These are phyloP conservation scores for Zea mays DNA, from an alignment of 176 grass and related monocot species.

Conservation along the genomic window Zm-B73-REFERENCE-NAM-5.0 NC_050103.1:177506001-177506500, in stretches of 20 bases:
- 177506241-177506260: constrained; percentile 2
- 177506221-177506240: constrained; percentile 21
- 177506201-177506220: neutral
- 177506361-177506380: constrained; percentile 39
- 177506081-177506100: constrained; percentile 43
- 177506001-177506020: constrained; percentile 56
- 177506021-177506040: constrained; percentile 64
- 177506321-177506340: constrained; percentile 14
- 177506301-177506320: constrained; percentile 19
- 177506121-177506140: constrained; percentile 47
- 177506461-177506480: constrained; percentile 49
- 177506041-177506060: constrained; percentile 55
- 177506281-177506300: constrained; percentile 20
- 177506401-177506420: constrained; percentile 42
- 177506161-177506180: constrained; percentile 29
- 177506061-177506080: no score
- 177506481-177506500: constrained; percentile 44
- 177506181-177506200: constrained; percentile 11
- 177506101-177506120: constrained; percentile 62
- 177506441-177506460: constrained; percentile 60
- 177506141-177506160: constrained; percentile 47
- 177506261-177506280: constrained; percentile 3
- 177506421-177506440: constrained; percentile 43
- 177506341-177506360: constrained; percentile 28
- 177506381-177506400: constrained; percentile 44